Percentiles rank a stretch among this genome's conserved stretches.
phyloP scores from a whole-genome alignment of 2,329 filamentous ascomycete species.

The Aquanectria penicillioides region DNA sequence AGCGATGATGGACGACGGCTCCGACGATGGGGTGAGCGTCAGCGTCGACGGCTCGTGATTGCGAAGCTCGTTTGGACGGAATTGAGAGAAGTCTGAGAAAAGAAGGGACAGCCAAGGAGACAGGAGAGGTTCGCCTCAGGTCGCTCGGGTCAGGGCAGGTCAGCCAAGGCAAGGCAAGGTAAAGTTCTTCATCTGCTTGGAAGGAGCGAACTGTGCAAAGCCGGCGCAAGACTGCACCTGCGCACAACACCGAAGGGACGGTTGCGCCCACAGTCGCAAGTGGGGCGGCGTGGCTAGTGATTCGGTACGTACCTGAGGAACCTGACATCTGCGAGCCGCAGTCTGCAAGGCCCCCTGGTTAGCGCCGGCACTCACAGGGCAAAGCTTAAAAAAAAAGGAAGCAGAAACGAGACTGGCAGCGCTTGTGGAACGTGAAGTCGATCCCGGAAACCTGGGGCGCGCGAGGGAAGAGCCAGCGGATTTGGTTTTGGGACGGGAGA shows the following conservation, averaged over 20 bases:
- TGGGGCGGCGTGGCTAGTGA: constrained; percentile 11
- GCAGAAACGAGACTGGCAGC: neutral
- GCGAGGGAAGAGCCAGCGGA: neutral
- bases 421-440: constrained; percentile 4
- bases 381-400: constrained; percentile 4
- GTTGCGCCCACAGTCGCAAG: constrained; percentile 1
- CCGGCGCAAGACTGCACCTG: constrained; percentile 1
- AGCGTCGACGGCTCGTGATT: no score
- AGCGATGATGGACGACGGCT: neutral
- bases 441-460: constrained; percentile 4
- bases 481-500: neutral
- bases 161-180: no score
- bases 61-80: no score
- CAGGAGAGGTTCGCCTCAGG: no score
- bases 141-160: no score
- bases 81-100: no score
- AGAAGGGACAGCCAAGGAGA: no score
- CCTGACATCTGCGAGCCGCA: neutral
- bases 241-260: neutral
- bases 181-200: no score
- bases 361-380: constrained; percentile 15
- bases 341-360: constrained; percentile 10
- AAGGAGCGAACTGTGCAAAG: constrained; percentile 10
- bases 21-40: no score
- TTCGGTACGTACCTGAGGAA: neutral